phyloP scores from a whole-genome alignment of 2,329 filamentous ascomycete species.

The Apiospora kogelbergensis region DNA sequence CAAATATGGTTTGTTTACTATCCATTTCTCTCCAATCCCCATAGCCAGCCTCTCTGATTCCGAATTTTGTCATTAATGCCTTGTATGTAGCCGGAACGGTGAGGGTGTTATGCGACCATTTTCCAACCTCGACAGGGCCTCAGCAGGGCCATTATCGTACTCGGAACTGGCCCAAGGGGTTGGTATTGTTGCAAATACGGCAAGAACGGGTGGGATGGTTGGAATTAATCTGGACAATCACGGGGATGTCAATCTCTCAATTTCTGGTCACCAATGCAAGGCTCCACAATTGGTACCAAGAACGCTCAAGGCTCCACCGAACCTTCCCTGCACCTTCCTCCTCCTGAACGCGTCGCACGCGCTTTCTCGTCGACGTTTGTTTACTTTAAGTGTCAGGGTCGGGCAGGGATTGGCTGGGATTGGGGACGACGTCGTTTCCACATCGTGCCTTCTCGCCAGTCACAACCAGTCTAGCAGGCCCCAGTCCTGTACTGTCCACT shows the following conservation, averaged over 20 bases:
- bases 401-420: constrained; percentile 5
- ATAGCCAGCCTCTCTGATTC: neutral
- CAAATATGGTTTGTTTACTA: neutral
- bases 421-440: neutral
- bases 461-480: neutral
- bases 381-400: constrained; percentile 10
- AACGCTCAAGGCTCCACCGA: constrained; percentile 9
- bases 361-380: constrained; percentile 5
- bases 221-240: constrained; percentile 4
- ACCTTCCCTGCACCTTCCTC: constrained; percentile 8
- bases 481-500: neutral
- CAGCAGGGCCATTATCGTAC: neutral
- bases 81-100: neutral
- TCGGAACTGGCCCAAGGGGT: constrained; percentile 4
- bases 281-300: constrained; percentile 3
- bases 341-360: constrained; percentile 12
- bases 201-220: constrained; percentile 4
- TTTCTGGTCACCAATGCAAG: constrained; percentile 6
- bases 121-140: neutral
- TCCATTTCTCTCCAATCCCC: neutral
- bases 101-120: constrained; percentile 1
- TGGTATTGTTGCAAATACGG: constrained; percentile 5
- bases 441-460: neutral
- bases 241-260: constrained; percentile 9
- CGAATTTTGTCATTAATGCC: neutral